phyloP scores from a whole-genome alignment of 2,329 filamentous ascomycete species.

The Coniochaeta sp. region DNA sequence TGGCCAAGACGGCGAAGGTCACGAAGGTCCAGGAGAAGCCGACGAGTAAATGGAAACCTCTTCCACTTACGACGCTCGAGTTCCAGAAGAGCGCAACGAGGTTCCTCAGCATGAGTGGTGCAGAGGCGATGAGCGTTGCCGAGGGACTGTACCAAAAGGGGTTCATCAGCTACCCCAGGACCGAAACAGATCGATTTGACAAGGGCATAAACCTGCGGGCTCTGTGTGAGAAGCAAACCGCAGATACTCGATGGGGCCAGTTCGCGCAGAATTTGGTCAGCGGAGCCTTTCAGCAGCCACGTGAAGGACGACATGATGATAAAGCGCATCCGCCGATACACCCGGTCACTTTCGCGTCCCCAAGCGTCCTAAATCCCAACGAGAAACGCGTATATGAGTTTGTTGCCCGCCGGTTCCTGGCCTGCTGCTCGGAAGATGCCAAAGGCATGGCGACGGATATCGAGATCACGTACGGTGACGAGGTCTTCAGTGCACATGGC shows the following conservation, averaged over 20 bases:
- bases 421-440: constrained; percentile 92
- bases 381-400: constrained; percentile 87
- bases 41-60: constrained; percentile 86
- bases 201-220: constrained; percentile 75
- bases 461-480: constrained; percentile 75
- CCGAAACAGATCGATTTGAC: constrained; percentile 94
- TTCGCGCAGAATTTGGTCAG: constrained; percentile 71
- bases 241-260: constrained; percentile 67
- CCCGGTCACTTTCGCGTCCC: constrained; percentile 76
- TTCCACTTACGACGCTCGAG: constrained; percentile 92
- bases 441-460: constrained; percentile 80
- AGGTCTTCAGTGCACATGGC: constrained; percentile 75
- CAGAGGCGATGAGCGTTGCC: constrained; percentile 81
- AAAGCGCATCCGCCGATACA: constrained; percentile 97
- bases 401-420: constrained; percentile 82
- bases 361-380: constrained; percentile 53
- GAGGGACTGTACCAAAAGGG: constrained; percentile 88
- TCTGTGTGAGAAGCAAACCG: constrained; percentile 77
- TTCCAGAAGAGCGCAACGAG: constrained; percentile 91
- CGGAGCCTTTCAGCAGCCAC: constrained; percentile 73
- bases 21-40: constrained; percentile 84
- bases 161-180: constrained; percentile 95
- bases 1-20: constrained; percentile 69
- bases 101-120: constrained; percentile 84
- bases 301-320: constrained; percentile 82